Evolutionary conservation across 2,329 filamentous ascomycete genomes (phyloP).

Genomic region (Aspergillus brasiliensis): DNA sequence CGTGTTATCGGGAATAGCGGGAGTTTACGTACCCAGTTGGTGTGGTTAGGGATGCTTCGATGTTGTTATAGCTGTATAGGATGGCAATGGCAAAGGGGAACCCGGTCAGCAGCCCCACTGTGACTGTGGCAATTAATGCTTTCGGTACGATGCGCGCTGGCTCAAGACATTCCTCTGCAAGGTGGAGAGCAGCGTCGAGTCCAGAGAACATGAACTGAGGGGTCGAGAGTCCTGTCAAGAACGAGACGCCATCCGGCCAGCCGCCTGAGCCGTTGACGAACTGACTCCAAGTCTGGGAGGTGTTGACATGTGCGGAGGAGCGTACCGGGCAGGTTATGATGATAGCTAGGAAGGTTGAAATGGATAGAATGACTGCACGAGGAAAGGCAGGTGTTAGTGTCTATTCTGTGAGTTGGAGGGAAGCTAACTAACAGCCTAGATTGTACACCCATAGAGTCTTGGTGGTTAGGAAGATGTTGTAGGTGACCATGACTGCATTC

Average conservation of each 20-base stretch:
- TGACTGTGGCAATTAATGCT: constrained; percentile 23
- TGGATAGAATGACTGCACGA: constrained; percentile 22
- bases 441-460: constrained; percentile 29
- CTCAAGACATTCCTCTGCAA: constrained; percentile 28
- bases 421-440: constrained; percentile 19
- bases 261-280: constrained; percentile 25
- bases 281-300: constrained; percentile 18
- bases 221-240: constrained; percentile 26
- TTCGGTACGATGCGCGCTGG: constrained; percentile 26
- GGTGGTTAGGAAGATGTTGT: constrained; percentile 25
- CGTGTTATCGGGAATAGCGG: background rate
- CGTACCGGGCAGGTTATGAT: constrained; percentile 25
- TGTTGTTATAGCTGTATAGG: constrained; percentile 22
- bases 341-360: constrained; percentile 23
- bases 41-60: constrained; percentile 16
- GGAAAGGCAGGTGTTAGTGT: background rate
- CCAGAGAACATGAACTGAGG: constrained; percentile 30
- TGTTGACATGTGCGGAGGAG: constrained; percentile 17
- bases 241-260: constrained; percentile 28
- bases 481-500: constrained; percentile 18
- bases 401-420: background rate
- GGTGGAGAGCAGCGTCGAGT: constrained; percentile 26
- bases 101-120: constrained; percentile 24
- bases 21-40: constrained; percentile 18
- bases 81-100: constrained; percentile 26